These are phyloP conservation scores for Aspergillus brunneoviolaceus DNA, from an alignment of 2,329 filamentous ascomycete genomes.

Conservation along the genomic window DNA sequence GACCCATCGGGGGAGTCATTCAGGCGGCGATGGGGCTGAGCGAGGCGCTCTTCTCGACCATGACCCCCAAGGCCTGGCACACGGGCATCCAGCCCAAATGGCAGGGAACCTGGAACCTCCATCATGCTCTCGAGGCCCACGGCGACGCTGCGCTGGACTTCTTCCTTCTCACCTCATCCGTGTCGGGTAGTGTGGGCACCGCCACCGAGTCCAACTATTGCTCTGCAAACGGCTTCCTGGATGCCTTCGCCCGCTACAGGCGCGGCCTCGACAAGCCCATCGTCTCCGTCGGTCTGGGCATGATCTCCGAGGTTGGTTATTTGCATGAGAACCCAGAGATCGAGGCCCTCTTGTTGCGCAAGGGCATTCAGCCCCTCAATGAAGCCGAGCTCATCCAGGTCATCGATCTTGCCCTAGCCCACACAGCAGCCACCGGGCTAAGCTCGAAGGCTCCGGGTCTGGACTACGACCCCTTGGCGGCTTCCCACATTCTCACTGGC, in stretches of 20 bases:
- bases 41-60: not conserved
- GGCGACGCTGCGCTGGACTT: not conserved
- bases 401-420: no score
- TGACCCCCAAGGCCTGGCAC: not conserved
- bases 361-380: slow-evolving; percentile 3
- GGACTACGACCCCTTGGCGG: no score
- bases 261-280: not conserved
- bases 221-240: not conserved
- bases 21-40: not conserved
- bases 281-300: not conserved
- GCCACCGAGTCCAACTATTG: slow-evolving; percentile 6
- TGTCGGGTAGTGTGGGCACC: not conserved
- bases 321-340: slow-evolving; percentile 8
- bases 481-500: no score
- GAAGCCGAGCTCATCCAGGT: slow-evolving; percentile 7
- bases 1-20: slow-evolving; percentile 1
- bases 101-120: slow-evolving; percentile 5
- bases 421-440: no score
- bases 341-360: slow-evolving; percentile 3
- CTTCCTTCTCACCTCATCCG: slow-evolving; percentile 3
- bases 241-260: slow-evolving; percentile 5
- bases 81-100: not conserved
- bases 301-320: slow-evolving; percentile 1
- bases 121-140: not conserved
- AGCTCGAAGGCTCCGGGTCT: no score